Conservation (phyloP, 768 basidiomycete genomes). For the Boletus bicolor region DNA sequence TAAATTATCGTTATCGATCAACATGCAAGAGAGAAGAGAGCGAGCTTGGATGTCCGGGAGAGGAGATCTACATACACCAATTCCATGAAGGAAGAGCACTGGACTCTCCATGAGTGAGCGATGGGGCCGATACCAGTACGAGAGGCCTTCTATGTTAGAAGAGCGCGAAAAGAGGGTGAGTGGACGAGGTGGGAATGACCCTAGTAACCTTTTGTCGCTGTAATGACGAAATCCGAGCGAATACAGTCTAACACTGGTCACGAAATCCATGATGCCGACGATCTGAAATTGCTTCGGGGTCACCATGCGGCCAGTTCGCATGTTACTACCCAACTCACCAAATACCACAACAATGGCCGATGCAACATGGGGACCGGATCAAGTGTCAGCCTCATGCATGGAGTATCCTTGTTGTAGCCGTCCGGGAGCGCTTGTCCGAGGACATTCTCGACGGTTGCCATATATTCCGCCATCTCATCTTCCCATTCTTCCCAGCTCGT, state of each 20-base stretch:
- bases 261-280: slow-evolving; percentile 47
- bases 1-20: neutral
- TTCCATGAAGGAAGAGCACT: slow-evolving; percentile 64
- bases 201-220: slow-evolving; percentile 33
- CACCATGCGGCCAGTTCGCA: neutral
- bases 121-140: slow-evolving; percentile 52
- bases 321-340: slow-evolving; percentile 35
- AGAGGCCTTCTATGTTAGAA: slow-evolving; percentile 34
- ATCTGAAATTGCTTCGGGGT: slow-evolving; percentile 37
- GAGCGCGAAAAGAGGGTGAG: slow-evolving; percentile 42
- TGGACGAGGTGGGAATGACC: slow-evolving; percentile 53
- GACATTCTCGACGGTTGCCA: slow-evolving; percentile 37
- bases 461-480: slow-evolving; percentile 51
- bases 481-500: slow-evolving; percentile 37
- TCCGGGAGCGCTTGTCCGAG: slow-evolving; percentile 40
- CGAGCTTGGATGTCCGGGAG: neutral
- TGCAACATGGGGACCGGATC: slow-evolving; percentile 56
- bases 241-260: slow-evolving; percentile 39
- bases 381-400: slow-evolving; percentile 50
- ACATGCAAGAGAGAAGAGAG: neutral
- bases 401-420: slow-evolving; percentile 38
- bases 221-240: slow-evolving; percentile 54
- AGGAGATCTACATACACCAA: slow-evolving; percentile 45
- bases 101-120: slow-evolving; percentile 45
- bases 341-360: slow-evolving; percentile 64